phyloP scores from a whole-genome alignment of 2,329 filamentous ascomycete species.

The Alternaria sp. region DNA sequence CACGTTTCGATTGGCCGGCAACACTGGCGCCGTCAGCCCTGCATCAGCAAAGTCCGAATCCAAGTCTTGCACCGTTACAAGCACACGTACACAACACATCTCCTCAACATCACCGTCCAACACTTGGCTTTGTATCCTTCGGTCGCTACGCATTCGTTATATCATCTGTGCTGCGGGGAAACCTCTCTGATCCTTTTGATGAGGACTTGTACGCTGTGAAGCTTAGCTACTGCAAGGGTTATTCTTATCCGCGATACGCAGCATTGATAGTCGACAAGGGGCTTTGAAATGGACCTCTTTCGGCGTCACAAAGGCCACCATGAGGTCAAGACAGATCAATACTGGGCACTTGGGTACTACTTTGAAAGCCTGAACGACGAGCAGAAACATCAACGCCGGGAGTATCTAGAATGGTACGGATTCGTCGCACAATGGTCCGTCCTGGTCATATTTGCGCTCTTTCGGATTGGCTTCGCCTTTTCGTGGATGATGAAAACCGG shows the following conservation, averaged over 20 bases:
- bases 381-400: conserved; percentile 58
- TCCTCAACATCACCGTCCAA: not conserved
- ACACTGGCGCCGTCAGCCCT: conserved; percentile 7
- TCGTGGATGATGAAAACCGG: conserved; percentile 39
- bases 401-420: conserved; percentile 62
- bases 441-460: conserved; percentile 53
- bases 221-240: not conserved
- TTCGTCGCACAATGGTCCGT: conserved; percentile 62
- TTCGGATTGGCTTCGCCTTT: conserved; percentile 49
- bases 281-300: conserved; percentile 21
- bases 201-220: not conserved
- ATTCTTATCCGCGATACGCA: not conserved
- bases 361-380: conserved; percentile 59
- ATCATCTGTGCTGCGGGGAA: not conserved
- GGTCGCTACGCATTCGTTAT: not conserved
- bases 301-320: conserved; percentile 31
- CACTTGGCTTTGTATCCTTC: not conserved
- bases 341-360: conserved; percentile 55
- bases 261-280: not conserved
- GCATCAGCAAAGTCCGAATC: conserved; percentile 12
- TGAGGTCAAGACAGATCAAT: conserved; percentile 31
- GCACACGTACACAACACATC: conserved; percentile 11
- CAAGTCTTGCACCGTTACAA: conserved; percentile 8
- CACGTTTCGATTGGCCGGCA: conserved; percentile 21
- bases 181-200: not conserved